Evolutionary conservation across 73 alveolate genomes (phyloP).

Genomic region (Urostyla sp.): DNA sequence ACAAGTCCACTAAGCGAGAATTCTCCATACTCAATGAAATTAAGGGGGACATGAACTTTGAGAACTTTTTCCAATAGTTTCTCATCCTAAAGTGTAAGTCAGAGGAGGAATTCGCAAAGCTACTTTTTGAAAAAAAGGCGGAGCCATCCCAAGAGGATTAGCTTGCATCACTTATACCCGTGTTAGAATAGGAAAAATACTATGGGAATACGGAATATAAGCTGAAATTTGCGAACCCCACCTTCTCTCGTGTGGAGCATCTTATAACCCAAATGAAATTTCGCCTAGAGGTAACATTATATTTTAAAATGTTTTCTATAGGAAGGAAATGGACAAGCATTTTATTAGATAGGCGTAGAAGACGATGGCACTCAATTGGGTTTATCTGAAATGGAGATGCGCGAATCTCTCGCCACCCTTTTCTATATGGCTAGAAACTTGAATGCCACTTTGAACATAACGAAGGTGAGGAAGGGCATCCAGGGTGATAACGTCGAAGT

Average conservation of each 20-base stretch:
- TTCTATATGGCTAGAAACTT: slow-evolving; percentile 83
- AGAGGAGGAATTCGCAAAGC: too few species aligned
- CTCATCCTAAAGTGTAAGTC: too few species aligned
- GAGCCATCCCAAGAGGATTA: not conserved
- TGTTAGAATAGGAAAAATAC: slow-evolving; percentile 84
- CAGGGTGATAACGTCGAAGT: slow-evolving; percentile 93
- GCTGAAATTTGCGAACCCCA: slow-evolving; percentile 85
- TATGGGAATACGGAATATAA: slow-evolving; percentile 95
- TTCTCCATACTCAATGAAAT: slow-evolving; percentile 48
- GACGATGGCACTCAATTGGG: slow-evolving; percentile 97
- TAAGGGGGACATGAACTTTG: slow-evolving; percentile 35
- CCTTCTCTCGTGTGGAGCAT: slow-evolving; percentile 78
- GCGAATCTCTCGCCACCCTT: slow-evolving; percentile 84
- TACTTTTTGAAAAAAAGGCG: too few species aligned
- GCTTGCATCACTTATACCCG: not conserved
- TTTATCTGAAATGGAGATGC: slow-evolving; percentile 88
- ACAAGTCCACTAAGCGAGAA: not conserved
- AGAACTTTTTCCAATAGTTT: not conserved
- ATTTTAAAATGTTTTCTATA: slow-evolving; percentile 7
- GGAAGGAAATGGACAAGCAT: slow-evolving; percentile 97
- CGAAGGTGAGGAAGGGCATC: slow-evolving; percentile 71
- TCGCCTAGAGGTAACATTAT: slow-evolving; percentile 64
- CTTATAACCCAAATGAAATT: slow-evolving; percentile 94
- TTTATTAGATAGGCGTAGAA: slow-evolving; percentile 95
- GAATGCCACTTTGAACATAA: slow-evolving; percentile 79